Conservation (phyloP, 352 stramenopile species). For the Peronospora farinosa region DNA sequence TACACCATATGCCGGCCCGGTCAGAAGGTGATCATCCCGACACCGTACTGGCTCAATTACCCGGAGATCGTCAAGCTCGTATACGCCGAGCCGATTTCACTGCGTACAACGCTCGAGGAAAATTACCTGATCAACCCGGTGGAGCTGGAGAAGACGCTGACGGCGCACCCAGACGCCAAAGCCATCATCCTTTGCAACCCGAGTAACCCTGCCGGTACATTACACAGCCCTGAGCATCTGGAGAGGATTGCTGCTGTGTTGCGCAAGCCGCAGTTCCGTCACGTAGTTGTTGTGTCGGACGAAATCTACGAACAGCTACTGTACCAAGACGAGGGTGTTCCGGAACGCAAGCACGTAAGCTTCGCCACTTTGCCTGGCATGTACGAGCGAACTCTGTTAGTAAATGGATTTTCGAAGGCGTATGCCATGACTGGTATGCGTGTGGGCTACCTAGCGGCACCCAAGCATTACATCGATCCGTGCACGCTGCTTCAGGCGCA, state of each 20-base stretch:
- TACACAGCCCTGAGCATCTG: conserved; percentile 57
- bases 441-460: conserved; percentile 86
- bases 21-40: conserved; percentile 93
- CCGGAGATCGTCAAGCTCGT: conserved; percentile 91
- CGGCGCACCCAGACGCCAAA: conserved; percentile 63
- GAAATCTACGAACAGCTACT: conserved; percentile 95
- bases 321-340: conserved; percentile 74
- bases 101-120: conserved; percentile 84
- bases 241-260: conserved; percentile 47
- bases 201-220: conserved; percentile 89
- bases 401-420: conserved; percentile 95
- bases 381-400: conserved; percentile 86
- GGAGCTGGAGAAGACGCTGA: conserved; percentile 63
- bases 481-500: conserved; percentile 91
- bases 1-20: conserved; percentile 83
- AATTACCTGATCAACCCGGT: conserved; percentile 88
- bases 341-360: conserved; percentile 47
- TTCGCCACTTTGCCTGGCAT: conserved; percentile 77
- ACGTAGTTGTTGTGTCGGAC: conserved; percentile 87
- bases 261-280: conserved; percentile 47
- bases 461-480: conserved; percentile 63
- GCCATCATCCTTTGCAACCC: conserved; percentile 93
- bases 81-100: conserved; percentile 81
- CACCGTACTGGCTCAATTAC: conserved; percentile 96
- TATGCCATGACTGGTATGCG: conserved; percentile 95